Evolutionary conservation across 257 asterid genomes (phyloP).

Genomic region (Nicotiana otophora): DNA sequence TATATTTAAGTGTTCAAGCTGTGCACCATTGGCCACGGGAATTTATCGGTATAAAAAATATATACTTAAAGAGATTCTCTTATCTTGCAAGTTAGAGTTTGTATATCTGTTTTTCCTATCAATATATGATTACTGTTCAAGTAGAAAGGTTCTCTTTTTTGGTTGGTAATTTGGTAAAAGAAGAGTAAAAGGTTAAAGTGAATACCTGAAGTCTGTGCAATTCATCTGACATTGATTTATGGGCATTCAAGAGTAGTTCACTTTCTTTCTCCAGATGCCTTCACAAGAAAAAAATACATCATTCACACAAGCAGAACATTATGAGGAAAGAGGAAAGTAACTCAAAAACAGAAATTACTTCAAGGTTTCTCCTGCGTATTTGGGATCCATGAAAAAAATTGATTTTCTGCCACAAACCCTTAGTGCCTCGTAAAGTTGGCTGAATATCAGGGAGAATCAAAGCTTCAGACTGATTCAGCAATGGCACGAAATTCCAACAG

Average conservation of each 20-base stretch:
- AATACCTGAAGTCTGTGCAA: conserved; percentile 71
- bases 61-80: neutral
- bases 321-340: neutral
- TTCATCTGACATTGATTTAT: conserved; percentile 67
- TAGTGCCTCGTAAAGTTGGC: neutral
- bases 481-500: too few species aligned
- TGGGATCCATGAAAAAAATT: conserved; percentile 11
- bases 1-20: too few species aligned
- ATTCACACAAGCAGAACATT: neutral
- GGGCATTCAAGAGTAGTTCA: conserved; percentile 58
- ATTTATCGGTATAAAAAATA: too few species aligned
- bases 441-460: neutral
- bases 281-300: neutral
- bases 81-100: neutral
- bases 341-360: conserved; percentile 1
- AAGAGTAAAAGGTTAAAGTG: neutral
- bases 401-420: neutral
- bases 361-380: neutral
- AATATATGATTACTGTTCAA: neutral
- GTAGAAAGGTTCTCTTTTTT: neutral
- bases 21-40: too few species aligned
- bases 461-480: too few species aligned
- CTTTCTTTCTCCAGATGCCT: conserved; percentile 85
- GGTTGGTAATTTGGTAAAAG: neutral
- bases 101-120: too few species aligned